Evolutionary conservation across 2,329 filamentous ascomycete species (phyloP), one percentile per base, ranked within the genome.

Genomic region (Penicillium sp.): DNA sequence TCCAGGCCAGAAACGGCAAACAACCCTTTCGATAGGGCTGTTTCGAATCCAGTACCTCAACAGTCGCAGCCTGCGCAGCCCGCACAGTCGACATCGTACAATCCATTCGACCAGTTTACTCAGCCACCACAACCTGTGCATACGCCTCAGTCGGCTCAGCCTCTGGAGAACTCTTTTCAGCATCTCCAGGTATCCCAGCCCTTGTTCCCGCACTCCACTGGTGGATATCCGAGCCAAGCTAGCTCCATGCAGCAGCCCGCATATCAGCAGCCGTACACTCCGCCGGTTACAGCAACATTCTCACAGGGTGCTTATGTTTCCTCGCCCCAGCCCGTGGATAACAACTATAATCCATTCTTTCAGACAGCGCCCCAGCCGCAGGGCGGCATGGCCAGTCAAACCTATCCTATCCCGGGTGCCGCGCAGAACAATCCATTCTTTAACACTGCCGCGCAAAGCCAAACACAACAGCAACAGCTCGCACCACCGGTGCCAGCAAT

Each of bases 131-230:
- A 73, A 22, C 59, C 71, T 21, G 61, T 63, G 22, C 39, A 45
- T 14, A 27, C 37, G 16, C 48, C 48, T 14, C 48, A 27, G 11
- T 60, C 71, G 16, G 62, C 63, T n/a, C 68, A 68, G 61, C 62
- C 70, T 11, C 73, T 92, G 19, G 85, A 86, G 61, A 85, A 89
- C 65, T 86, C 89, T 1, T 90, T 96, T 68, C 88, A 93, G 69
- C 86, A 84, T 60, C 82, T 96, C 74, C 86, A 90, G 37, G 77
- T 96, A 2, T 85, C 85, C 10, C 85, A 86, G 63, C 84, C 85
- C 37, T 78, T 92, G 29, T 92, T 93, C 70, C 89, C 90, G 8
- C 86, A 92, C 67, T 86, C 88, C 53, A 93, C 90, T 1, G 89
- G 90, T 53, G 90, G 79, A 55, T 82, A 80, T 64, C 74, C 77